A percentile compares a stretch with the other conserved stretches of the same genome.
These are phyloP conservation scores for Kalanchoe fedtschenkoi DNA, from an alignment of 164 flowering plant genomes.

Conservation along the genomic window DNA sequence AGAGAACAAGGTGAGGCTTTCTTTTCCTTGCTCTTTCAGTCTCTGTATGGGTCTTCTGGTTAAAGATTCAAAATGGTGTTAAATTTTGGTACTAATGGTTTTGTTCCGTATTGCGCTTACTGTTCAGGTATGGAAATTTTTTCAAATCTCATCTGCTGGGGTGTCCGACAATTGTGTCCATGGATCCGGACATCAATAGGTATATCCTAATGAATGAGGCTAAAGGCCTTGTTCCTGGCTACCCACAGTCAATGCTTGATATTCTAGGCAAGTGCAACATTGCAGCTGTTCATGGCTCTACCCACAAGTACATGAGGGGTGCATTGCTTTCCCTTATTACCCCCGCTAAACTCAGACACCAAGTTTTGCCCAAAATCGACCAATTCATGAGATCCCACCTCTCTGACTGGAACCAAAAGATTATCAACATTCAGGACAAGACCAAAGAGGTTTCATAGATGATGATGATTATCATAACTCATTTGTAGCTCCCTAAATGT, in stretches of 20 bases:
- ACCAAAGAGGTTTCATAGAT: constrained; percentile 67
- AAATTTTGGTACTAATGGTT: background rate
- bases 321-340: constrained; percentile 59
- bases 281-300: constrained; percentile 77
- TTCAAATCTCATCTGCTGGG: constrained; percentile 91
- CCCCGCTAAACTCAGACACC: constrained; percentile 61
- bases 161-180: constrained; percentile 76
- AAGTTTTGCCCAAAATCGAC: constrained; percentile 66
- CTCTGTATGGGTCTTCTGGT: no score
- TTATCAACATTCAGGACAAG: constrained; percentile 67
- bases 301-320: constrained; percentile 81
- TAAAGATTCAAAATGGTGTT: no score
- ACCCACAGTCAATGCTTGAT: constrained; percentile 91
- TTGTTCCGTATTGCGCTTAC: background rate
- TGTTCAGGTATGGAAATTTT: constrained; percentile 60
- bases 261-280: constrained; percentile 79
- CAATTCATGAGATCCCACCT: constrained; percentile 71
- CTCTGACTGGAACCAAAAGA: constrained; percentile 48
- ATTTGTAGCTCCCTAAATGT: no score
- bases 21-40: background rate
- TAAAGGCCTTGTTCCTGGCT: constrained; percentile 88
- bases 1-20: constrained; percentile 62
- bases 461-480: no score
- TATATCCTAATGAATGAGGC: constrained; percentile 78
- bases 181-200: constrained; percentile 92